Evolutionary conservation across 805 yeast genomes (phyloP).

Genomic region (Jamesozyma jinghongensis): DNA sequence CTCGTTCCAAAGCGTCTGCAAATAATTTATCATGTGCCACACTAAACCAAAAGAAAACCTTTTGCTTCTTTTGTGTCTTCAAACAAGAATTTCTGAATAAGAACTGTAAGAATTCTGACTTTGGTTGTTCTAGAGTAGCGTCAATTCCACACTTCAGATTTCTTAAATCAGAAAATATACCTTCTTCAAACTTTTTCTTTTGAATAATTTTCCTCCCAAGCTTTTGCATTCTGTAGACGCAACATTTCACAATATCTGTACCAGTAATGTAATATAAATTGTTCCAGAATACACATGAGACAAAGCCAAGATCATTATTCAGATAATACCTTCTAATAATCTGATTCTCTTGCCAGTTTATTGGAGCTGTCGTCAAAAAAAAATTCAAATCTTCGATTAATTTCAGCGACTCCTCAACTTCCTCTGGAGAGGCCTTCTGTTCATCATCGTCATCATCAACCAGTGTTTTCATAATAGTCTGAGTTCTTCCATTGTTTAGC

Average conservation of each 20-base stretch:
- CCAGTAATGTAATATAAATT: slow-evolving; percentile 86
- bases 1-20: slow-evolving; percentile 89
- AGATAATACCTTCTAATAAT: slow-evolving; percentile 76
- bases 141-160: slow-evolving; percentile 77
- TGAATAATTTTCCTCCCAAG: slow-evolving; percentile 81
- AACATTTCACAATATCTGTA: slow-evolving; percentile 89
- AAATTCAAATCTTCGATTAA: slow-evolving; percentile 67
- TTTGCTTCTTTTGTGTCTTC: slow-evolving; percentile 92
- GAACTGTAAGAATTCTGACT: slow-evolving; percentile 75
- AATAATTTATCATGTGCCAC: slow-evolving; percentile 90
- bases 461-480: slow-evolving; percentile 12
- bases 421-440: slow-evolving; percentile 6
- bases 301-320: slow-evolving; percentile 83
- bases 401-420: slow-evolving; percentile 8
- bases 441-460: slow-evolving; percentile 1
- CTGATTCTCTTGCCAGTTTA: slow-evolving; percentile 85
- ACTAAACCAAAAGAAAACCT: slow-evolving; percentile 93
- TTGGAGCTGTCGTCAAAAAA: slow-evolving; percentile 89
- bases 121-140: slow-evolving; percentile 81
- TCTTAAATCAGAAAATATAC: slow-evolving; percentile 84
- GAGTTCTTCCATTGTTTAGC: slow-evolving; percentile 13
- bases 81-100: slow-evolving; percentile 78
- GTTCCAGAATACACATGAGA: slow-evolving; percentile 90
- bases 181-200: slow-evolving; percentile 93
- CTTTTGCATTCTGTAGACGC: slow-evolving; percentile 78